Evolutionary conservation across 2,329 filamentous ascomycete species (phyloP).

Genomic region (Trichothecium sympodiale): DNA sequence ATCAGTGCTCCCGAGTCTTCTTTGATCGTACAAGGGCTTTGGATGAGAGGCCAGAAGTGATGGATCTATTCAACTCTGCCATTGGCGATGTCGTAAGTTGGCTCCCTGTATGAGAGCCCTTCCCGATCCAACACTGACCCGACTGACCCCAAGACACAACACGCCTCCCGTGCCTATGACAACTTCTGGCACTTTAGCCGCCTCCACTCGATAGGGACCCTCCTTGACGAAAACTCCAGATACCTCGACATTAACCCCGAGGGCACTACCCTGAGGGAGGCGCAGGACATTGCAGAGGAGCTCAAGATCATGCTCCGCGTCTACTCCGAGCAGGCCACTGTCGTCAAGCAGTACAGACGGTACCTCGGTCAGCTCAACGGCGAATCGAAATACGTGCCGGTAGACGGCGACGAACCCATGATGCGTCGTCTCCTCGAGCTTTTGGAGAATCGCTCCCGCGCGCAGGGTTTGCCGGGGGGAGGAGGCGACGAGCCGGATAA

Average conservation of each 20-base stretch:
- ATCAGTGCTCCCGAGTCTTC: constrained; percentile 27
- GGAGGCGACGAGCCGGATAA: background rate
- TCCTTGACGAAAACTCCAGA: background rate
- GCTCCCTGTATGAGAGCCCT: background rate
- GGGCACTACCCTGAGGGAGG: constrained; percentile 28
- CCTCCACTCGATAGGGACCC: constrained; percentile 2
- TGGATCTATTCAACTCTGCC: constrained; percentile 29
- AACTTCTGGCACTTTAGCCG: constrained; percentile 23
- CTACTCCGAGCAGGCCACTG: constrained; percentile 21
- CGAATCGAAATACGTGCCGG: background rate
- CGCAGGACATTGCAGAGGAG: constrained; percentile 36
- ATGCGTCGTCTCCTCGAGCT: background rate
- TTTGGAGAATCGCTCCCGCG: background rate
- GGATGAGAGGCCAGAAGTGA: constrained; percentile 22
- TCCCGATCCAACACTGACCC: too few species aligned
- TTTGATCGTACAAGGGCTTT: constrained; percentile 24
- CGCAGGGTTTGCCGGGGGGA: background rate
- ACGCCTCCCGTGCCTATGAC: constrained; percentile 26
- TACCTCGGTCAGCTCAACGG: constrained; percentile 6
- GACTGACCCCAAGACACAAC: constrained; percentile 7
- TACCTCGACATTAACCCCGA: constrained; percentile 31
- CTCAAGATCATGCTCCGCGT: constrained; percentile 33
- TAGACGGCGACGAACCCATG: background rate
- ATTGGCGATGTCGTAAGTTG: constrained; percentile 28
- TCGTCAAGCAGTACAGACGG: constrained; percentile 15